Base-by-base conservation (phyloP, 208 protist genomes). In the Trypanosoma conorhini region DNA sequence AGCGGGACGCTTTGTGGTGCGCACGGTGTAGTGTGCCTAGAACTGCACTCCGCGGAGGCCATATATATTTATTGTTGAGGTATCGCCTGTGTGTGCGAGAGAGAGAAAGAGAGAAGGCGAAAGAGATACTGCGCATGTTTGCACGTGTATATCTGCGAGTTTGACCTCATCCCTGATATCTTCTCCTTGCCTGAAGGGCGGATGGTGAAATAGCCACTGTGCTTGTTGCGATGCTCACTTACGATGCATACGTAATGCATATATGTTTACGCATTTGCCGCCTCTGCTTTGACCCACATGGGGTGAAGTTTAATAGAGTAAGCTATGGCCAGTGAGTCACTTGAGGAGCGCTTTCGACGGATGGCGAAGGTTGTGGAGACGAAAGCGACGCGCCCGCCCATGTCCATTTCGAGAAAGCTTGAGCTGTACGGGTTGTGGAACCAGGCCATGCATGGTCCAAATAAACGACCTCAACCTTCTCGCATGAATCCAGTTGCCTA, bases 381-480 rank as follows among this genome's bases (percentile, higher is more conserved):
- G 1, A 77, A 77, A 51, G 55, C 56, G 4, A 71, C 74, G 46
- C 38, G 69, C 15, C 74, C 74, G 60, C 33, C 80, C 24, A 76
- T 96, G 77, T 85, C 70, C 40, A 72, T 93, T 24, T 30, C 69
- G 30, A 78, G 83, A 56, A 96, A 96, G 73, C 86, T 92, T 1
- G 79, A 91, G 70, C 82, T 96, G 71, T 96, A 96, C 62, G 91
- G 88, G 0, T 70, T 96, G 64, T 96, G 86, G 86, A 90, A 88
- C 60, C 86, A 93, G 31, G 87, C 84, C 17, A 86, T 67, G 48
- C 80, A 81, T 44, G 92, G 85, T 1, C 83, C 85, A 54, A 91
- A 86, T 61, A 91, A 76, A 8, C 75, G 61, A 30, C 59, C 71
- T 46, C 70, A 83, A 51, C 92, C 92, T 15, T 91, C 78, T 44